These are phyloP conservation scores for Globisporangium nodosum DNA, from an alignment of 352 stramenopile species.

Conservation along the genomic window DNA sequence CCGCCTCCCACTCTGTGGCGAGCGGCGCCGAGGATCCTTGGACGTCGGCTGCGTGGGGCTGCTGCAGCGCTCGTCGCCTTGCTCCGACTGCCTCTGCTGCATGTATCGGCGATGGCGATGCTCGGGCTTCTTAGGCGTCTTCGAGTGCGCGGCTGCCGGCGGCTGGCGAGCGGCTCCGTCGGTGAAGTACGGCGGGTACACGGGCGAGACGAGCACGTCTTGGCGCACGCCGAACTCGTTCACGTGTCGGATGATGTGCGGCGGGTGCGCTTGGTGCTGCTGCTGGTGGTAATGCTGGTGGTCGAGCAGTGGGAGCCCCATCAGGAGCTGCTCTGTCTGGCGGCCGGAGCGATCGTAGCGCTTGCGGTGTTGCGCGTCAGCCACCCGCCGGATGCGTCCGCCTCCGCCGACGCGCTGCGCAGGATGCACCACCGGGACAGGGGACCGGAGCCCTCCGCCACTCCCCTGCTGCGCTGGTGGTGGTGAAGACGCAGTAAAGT, in stretches of 20 bases:
- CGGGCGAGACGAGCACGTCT: slow-evolving; percentile 50
- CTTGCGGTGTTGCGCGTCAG: not conserved
- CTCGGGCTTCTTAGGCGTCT: slow-evolving; percentile 7
- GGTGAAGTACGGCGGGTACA: slow-evolving; percentile 46
- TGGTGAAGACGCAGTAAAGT: not conserved
- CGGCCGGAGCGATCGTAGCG: slow-evolving; percentile 5
- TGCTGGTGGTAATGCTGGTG: not conserved
- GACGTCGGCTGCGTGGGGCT: slow-evolving; percentile 1
- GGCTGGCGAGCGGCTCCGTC: not conserved
- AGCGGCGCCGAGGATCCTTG: slow-evolving; percentile 2
- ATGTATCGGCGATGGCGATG: not conserved
- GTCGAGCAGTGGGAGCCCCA: slow-evolving; percentile 5
- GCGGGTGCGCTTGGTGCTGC: not conserved
- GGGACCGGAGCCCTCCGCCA: not conserved
- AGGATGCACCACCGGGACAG: slow-evolving; percentile 3
- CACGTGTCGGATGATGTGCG: slow-evolving; percentile 52
- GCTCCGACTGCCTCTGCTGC: slow-evolving; percentile 1
- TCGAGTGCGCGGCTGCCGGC: not conserved
- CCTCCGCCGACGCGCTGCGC: not conserved
- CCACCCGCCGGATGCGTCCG: slow-evolving; percentile 1
- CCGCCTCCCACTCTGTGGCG: slow-evolving; percentile 1
- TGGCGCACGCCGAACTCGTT: slow-evolving; percentile 65
- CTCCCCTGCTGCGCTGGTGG: not conserved
- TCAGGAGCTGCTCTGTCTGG: slow-evolving; percentile 2
- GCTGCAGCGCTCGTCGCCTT: slow-evolving; percentile 27